Base-by-base conservation (phyloP, 2,329 filamentous ascomycete species). In the Colletotrichum sp. region DNA sequence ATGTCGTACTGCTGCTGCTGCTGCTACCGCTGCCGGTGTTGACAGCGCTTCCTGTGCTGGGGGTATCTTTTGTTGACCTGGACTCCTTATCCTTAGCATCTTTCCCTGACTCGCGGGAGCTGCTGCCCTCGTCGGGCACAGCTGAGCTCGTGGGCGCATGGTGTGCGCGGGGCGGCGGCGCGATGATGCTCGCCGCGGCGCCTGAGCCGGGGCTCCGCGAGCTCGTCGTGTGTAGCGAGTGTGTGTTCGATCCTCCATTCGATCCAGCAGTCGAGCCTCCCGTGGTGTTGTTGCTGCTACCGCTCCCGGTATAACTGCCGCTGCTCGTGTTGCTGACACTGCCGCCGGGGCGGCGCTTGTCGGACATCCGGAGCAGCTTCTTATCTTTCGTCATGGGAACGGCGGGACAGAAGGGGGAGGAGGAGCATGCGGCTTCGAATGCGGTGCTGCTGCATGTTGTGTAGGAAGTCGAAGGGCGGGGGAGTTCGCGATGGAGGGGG, bases 321-420 rank as follows among this genome's bases (percentile, higher is more conserved):
- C 15, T 61, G 73, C 36, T 66, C 67, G 43, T 64, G 52, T 24
- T 61, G 69, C 72, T 78, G 68, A 76, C 76, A 70, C 74, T 74
- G 10, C 71, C 76, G 48, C 78, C 81, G 71, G 81, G 83, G 77
- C 87, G 86, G 79, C 87, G 87, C 82, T 87, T 89, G 75, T 89
- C 86, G 52, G 76, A 77, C 75, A 77, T 78, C 43, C 75, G 75
- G 30, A 68, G 60, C 60, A 74, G 65, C 69, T 78, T 78, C 69
- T 77, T 77, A 67, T 78, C 77, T 78, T 78, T 78, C 69, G 75
- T 78, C 77, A 78, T 78, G 72, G 63, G 69, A 57, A 72, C 72
- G 72, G 71, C 74, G 60, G 18, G 43, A 21, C 43, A 48, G 43
- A 48, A 48, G 43, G 61, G 65, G 30, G 55, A 63, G 43, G 55